Percentiles rank a stretch among this genome's conserved stretches.
phyloP scores from a whole-genome alignment of 1,284 basidiomycete species.

The Schizophyllum amplum region DNA sequence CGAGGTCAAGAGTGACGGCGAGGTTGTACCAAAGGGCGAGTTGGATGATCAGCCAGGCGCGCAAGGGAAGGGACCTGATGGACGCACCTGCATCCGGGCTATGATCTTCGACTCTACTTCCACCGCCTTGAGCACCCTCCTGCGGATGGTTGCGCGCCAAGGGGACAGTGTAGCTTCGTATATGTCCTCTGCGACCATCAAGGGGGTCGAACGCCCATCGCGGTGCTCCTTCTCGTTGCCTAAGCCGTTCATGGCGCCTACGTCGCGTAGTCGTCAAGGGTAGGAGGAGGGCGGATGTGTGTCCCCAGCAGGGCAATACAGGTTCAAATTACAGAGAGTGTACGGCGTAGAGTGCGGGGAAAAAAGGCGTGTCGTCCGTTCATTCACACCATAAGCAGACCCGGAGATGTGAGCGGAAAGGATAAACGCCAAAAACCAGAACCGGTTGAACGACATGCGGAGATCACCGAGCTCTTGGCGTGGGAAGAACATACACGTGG shows the following conservation, averaged over 20 bases:
- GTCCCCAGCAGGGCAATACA: too few relatives aligned
- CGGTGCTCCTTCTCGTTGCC: background rate
- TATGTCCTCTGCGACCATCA: constrained; percentile 29
- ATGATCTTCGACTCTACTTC: constrained; percentile 60
- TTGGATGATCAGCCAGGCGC: too few relatives aligned
- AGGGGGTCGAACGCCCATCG: background rate
- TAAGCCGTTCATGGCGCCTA: background rate
- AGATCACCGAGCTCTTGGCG: background rate
- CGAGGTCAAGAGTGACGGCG: too few relatives aligned
- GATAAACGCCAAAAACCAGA: too few relatives aligned
- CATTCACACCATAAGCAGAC: background rate
- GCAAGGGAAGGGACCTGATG: background rate
- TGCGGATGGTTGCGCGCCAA: constrained; percentile 65
- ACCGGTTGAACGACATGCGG: background rate
- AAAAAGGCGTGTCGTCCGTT: background rate
- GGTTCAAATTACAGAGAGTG: too few relatives aligned
- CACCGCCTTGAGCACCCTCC: constrained; percentile 50
- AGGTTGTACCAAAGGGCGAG: too few relatives aligned
- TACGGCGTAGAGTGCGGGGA: background rate
- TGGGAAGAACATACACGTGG: background rate
- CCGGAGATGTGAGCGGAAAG: background rate
- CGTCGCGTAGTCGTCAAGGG: background rate
- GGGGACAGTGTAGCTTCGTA: constrained; percentile 57
- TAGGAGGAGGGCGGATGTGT: too few relatives aligned
- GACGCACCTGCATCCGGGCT: constrained; percentile 59